Evolutionary conservation across 2,329 filamentous ascomycete genomes (phyloP).

Genomic region (Thermothelomyces thermophilus): DNA sequence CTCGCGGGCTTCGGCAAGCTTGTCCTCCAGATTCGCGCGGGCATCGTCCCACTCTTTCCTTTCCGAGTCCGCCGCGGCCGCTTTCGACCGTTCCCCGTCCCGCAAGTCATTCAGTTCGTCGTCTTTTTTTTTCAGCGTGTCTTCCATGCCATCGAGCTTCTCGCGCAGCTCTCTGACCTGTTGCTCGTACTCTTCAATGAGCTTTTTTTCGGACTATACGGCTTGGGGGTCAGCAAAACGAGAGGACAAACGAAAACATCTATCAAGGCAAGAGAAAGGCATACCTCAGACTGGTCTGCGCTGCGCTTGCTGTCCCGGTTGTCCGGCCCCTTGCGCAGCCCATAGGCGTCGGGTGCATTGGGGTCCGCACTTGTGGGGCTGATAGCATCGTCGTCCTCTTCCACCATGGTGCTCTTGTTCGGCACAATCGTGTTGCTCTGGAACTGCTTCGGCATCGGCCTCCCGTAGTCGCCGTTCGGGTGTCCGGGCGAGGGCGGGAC

Average conservation of each 20-base stretch:
- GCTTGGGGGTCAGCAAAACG: conserved; percentile 7
- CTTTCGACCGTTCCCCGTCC: conserved; percentile 51
- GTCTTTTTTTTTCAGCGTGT: conserved; percentile 59
- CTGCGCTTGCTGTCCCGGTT: conserved; percentile 26
- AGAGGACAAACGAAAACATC: too few relatives aligned
- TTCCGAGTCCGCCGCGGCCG: conserved; percentile 50
- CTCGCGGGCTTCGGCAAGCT: conserved; percentile 65
- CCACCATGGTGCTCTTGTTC: conserved; percentile 95
- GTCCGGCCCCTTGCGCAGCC: conserved; percentile 6
- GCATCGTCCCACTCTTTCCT: conserved; percentile 66
- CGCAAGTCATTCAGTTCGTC: conserved; percentile 51
- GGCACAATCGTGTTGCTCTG: conserved; percentile 95
- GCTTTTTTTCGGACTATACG: conserved; percentile 57
- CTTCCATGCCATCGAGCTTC: conserved; percentile 67
- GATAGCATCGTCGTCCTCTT: conserved; percentile 72
- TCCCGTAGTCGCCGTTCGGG: conserved; percentile 58
- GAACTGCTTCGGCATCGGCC: conserved; percentile 80
- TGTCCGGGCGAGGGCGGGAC: conserved; percentile 55
- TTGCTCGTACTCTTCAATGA: conserved; percentile 71
- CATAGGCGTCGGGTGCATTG: conserved; percentile 41
- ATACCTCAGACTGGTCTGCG: conserved; percentile 21
- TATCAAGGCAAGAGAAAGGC: conserved; percentile 18
- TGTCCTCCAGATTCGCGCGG: conserved; percentile 61
- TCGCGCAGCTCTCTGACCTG: conserved; percentile 70
- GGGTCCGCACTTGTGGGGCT: conserved; percentile 44